phyloP scores from a whole-genome alignment of 1,284 basidiomycete species.

The Pseudozyma hubeiensis region DNA sequence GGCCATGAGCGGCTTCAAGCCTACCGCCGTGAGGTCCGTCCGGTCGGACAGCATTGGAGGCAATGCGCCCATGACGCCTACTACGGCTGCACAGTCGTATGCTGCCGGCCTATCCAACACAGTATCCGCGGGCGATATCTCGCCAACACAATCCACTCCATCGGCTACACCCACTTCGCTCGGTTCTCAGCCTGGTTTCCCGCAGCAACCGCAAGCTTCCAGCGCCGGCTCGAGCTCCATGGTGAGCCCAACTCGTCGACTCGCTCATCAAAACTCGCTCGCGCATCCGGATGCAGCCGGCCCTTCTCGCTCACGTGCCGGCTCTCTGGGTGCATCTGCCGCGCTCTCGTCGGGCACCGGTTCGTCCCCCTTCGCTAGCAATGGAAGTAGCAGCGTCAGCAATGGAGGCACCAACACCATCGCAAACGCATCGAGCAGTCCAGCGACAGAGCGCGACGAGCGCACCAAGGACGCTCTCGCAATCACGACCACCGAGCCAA shows the following conservation, averaged over 20 bases:
- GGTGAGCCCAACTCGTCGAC: slow-evolving; percentile 44
- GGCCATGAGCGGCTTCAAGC: slow-evolving; percentile 47
- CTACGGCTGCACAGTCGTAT: slow-evolving; percentile 23
- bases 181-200: slow-evolving; percentile 28
- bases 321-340: slow-evolving; percentile 17
- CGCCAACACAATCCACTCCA: slow-evolving; percentile 40
- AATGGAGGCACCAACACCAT: background rate
- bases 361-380: slow-evolving; percentile 14
- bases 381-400: background rate
- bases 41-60: slow-evolving; percentile 26
- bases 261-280: slow-evolving; percentile 39
- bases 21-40: slow-evolving; percentile 19
- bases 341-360: slow-evolving; percentile 7
- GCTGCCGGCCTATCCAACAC: slow-evolving; percentile 13
- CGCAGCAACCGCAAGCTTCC: slow-evolving; percentile 19
- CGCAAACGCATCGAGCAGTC: background rate
- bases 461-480: slow-evolving; percentile 21
- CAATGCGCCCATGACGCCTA: slow-evolving; percentile 38
- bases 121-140: slow-evolving; percentile 24
- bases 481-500: slow-evolving; percentile 5
- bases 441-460: slow-evolving; percentile 19
- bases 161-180: slow-evolving; percentile 38
- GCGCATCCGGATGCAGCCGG: slow-evolving; percentile 26
- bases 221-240: slow-evolving; percentile 25
- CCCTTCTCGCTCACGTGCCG: slow-evolving; percentile 29